These are phyloP conservation scores for Arabidopsis lyrata DNA, from an alignment of 441 rosid genomes.

Conservation along the genomic window DNA sequence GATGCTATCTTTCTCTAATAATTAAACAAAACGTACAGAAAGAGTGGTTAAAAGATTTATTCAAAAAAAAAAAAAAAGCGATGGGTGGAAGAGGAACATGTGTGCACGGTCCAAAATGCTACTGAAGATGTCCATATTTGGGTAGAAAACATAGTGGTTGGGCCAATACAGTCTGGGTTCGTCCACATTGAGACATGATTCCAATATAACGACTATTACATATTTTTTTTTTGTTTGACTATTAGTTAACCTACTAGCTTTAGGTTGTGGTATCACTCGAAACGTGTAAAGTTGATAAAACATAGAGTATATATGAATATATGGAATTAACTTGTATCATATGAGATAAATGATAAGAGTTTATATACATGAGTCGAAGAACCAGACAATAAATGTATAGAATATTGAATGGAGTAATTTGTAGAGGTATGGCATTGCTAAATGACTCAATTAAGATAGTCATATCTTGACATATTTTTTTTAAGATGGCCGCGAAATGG, in stretches of 20 bases:
- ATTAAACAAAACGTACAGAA: neutral
- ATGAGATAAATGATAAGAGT: neutral
- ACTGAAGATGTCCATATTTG: neutral
- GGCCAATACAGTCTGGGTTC: constrained; percentile 8
- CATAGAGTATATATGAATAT: neutral
- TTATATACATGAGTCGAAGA: neutral
- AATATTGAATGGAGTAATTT: too few relatives aligned
- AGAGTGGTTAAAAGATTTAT: neutral
- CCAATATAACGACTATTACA: constrained; percentile 10
- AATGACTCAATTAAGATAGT: neutral
- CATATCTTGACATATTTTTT: too few relatives aligned
- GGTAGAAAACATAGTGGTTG: constrained; percentile 20
- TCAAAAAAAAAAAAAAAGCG: neutral
- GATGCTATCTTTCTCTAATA: too few relatives aligned
- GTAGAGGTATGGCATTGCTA: neutral
- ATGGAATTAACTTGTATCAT: neutral
- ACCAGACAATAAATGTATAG: neutral
- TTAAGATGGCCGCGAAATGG: neutral
- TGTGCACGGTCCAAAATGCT: constrained; percentile 6
- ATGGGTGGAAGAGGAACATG: neutral
- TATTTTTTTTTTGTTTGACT: neutral
- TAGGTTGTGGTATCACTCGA: neutral
- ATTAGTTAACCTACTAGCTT: neutral
- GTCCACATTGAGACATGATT: constrained; percentile 6
- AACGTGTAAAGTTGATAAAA: neutral